Evolutionary conservation across 805 yeast genomes (phyloP), one percentile per base, ranked within the genome.

Genomic region (Nakazawaea holstii): DNA sequence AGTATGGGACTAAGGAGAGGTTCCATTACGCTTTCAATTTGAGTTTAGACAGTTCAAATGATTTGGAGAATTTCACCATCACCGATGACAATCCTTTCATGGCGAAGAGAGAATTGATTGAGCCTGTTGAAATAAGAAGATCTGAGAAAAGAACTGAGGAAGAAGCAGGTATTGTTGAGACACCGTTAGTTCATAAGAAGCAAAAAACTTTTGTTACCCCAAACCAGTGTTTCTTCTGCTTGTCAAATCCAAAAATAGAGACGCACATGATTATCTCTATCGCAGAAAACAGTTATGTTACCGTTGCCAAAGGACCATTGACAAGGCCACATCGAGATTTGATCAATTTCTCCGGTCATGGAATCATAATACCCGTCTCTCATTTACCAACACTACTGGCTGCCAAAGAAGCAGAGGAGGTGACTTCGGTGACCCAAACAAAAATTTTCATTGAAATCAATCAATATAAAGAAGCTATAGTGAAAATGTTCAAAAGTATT

Each of bases 301-400:
- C 97, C 0, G 71, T 82, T 13, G 95, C 96, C 0, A 89, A 86
- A 58, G 97, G 97, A 0, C 97, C 97, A 0, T 64, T 90, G 15
- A 77, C 87, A 1, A 64, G 73, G 27, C 77, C 83, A 0, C 64
- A 60, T 9, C 67, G 68, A 11, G 64, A 66, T 3, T 63, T 74
- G 3, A 66, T 74, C 58, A 66, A 69, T 8, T 82, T 87, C 57
- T 78, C 95, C 0, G 96, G 95, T 0, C 97, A 90, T 67, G 87
- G 87, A 20, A 68, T 90, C 38, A 72, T 91, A 8, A 79, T 89
- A 10, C 95, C 97, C 0, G 76, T 91, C 15, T 80, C 82, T 17
- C 97, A 90, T 60, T 68, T 70, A 8, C 75, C 96, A 0, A 73
- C 55, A 9, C 52, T 55, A 37, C 53, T 46, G 33, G 53, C 59